Evolutionary conservation across 768 basidiomycete species (phyloP), one percentile per base, ranked within the genome.

Genomic region (Termitomyces sp.): DNA sequence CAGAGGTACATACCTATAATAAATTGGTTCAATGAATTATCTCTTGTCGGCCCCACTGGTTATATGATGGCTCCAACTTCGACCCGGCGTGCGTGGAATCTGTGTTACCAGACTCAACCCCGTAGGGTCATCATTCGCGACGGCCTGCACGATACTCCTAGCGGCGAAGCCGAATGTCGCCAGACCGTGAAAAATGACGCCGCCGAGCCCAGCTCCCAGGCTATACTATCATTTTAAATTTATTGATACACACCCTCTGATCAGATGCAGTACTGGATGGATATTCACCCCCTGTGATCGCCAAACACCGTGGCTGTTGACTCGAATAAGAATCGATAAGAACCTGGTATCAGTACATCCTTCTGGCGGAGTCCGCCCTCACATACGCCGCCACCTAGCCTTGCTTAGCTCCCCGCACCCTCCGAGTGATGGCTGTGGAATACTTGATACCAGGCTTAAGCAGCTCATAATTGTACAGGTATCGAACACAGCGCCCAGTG

Each of bases 111-210:
- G 71, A 72, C 46, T 73, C 68, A 9, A n/a, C n/a, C n/a, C n/a
- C n/a, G n/a, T n/a, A n/a, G 88, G 81, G 64, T 90, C 84, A 48
- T 81, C 81, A 0, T 78, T 81, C 0, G 85, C 91, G 13, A 88
- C 79, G 3, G 81, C 79, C 60, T 81, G 94, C 74, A 1, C n/a
- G n/a, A n/a, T n/a, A n/a, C 85, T 90, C 46, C 92, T 86, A 3
- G 91, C 93, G 8, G 81, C 89, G 69, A 93, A 93, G 9, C 92
- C 93, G 70, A 84, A 94, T 0, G 89, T 85, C 22, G 89, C 87
- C 28, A 95, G 80, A 33, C 93, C 93, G 69, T 96, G 93, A 3
- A 95, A 81, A 68, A 96, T 93, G 40, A 89, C 85, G 50, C 88
- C 93, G 3, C 91, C 91, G 67, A 96, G 94, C 15, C 92, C 91